A percentile compares a stretch with the other conserved stretches of the same genome.
Conservation (phyloP, 106 monocot species). For the Dioscorea dumetorum region DNA sequence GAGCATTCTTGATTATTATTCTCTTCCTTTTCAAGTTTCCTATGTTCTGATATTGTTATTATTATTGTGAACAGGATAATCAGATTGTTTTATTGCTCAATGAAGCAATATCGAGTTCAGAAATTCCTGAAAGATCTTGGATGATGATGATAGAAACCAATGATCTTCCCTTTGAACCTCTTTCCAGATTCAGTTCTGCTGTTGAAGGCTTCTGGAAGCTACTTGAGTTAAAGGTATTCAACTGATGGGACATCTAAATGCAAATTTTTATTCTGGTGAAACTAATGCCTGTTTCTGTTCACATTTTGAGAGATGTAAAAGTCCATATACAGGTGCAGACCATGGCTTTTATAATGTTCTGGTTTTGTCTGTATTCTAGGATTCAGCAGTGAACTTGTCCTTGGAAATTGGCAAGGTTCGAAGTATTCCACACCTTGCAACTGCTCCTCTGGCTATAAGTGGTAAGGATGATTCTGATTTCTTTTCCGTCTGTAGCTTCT, state of each 20-base stretch:
- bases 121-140: slow-evolving; percentile 48
- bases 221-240: slow-evolving; percentile 51
- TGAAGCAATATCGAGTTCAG: slow-evolving; percentile 39
- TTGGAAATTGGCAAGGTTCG: slow-evolving; percentile 59
- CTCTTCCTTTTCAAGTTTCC: background rate
- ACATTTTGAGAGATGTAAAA: background rate
- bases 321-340: background rate
- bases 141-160: slow-evolving; percentile 72
- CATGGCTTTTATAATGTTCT: background rate
- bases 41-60: background rate
- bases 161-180: slow-evolving; percentile 46
- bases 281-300: no score
- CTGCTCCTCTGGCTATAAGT: slow-evolving; percentile 71
- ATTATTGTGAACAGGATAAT: slow-evolving; percentile 48
- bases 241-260: background rate
- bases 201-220: slow-evolving; percentile 40
- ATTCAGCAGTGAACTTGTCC: slow-evolving; percentile 28
- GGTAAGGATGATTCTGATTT: slow-evolving; percentile 37
- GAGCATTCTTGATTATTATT: background rate
- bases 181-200: slow-evolving; percentile 24
- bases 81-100: slow-evolving; percentile 75
- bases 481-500: background rate
- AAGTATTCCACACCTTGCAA: slow-evolving; percentile 50
- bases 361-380: slow-evolving; percentile 18
- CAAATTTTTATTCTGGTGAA: background rate